These are phyloP conservation scores for Lactarius akahatsu DNA, from an alignment of 768 basidiomycete genomes.

Conservation along the genomic window DNA sequence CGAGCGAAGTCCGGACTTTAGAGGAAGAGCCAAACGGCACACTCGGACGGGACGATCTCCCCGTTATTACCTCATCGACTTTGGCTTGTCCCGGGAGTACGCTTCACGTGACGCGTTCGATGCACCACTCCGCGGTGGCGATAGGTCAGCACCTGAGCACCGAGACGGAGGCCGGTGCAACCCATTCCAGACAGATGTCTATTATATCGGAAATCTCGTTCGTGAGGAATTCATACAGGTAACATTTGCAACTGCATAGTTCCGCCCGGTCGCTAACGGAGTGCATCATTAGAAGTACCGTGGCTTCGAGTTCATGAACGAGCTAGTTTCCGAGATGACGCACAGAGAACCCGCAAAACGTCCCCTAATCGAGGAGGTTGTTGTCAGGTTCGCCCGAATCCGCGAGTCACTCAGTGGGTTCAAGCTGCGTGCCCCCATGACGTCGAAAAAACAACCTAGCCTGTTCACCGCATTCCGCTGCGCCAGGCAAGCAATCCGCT, in stretches of 20 bases:
- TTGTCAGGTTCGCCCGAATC: conserved; percentile 36
- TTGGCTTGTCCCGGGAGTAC: conserved; percentile 34
- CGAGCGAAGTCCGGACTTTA: conserved; percentile 9
- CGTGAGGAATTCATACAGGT: conserved; percentile 29
- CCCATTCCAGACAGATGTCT: conserved; percentile 34
- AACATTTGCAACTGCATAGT: background rate
- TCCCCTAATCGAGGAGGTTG: conserved; percentile 41
- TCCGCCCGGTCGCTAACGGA: background rate
- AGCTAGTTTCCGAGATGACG: conserved; percentile 37
- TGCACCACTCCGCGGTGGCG: conserved; percentile 30
- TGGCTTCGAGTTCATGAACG: conserved; percentile 23
- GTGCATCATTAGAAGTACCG: conserved; percentile 12
- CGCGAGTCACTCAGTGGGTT: conserved; percentile 31
- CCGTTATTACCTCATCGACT: conserved; percentile 36
- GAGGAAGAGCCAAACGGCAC: conserved; percentile 22
- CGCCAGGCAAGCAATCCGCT: conserved; percentile 10
- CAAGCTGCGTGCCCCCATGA: conserved; percentile 34
- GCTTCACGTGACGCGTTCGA: conserved; percentile 23
- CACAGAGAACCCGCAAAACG: conserved; percentile 38
- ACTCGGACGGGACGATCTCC: conserved; percentile 33
- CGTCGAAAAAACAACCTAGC: conserved; percentile 7
- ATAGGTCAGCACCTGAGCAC: conserved; percentile 34
- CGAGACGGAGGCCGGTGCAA: conserved; percentile 16
- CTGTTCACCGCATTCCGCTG: conserved; percentile 4
- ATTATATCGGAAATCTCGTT: conserved; percentile 32